A percentile compares a stretch with the other conserved stretches of the same genome.
phyloP scores from a whole-genome alignment of 345 rosid species.

The Orychophragmus violaceus region DNA sequence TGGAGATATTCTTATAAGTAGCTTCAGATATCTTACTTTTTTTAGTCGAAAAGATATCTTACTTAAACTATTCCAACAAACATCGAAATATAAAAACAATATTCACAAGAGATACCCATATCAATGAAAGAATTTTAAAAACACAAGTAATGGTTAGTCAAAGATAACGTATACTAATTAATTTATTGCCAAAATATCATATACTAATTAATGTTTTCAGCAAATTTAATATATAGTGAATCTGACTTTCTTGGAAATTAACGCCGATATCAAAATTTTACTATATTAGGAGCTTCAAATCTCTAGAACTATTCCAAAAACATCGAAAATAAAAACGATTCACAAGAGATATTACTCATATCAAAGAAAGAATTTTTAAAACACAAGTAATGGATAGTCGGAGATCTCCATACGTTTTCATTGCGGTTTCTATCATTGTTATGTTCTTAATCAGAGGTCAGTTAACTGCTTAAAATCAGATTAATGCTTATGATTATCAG shows the following conservation, averaged over 20 bases:
- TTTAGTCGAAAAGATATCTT: too few relatives aligned
- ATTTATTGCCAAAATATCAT: not conserved
- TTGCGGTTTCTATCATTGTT: not conserved
- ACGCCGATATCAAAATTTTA: not conserved
- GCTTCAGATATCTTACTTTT: too few relatives aligned
- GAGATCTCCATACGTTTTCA: not conserved
- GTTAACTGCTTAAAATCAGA: not conserved
- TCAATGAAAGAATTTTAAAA: too few relatives aligned
- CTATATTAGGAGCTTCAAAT: not conserved
- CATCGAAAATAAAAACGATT: not conserved
- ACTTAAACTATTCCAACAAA: too few relatives aligned
- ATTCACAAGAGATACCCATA: too few relatives aligned
- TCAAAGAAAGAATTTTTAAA: not conserved
- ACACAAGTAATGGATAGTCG: not conserved
- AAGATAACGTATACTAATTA: not conserved
- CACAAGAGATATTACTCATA: not conserved
- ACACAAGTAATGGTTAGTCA: too few relatives aligned
- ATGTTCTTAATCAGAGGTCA: constrained; percentile 2
- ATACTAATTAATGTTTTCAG: not conserved
- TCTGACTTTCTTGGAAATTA: not conserved
- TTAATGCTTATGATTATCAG: not conserved
- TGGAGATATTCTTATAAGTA: too few relatives aligned
- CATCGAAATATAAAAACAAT: too few relatives aligned
- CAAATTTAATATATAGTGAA: not conserved
- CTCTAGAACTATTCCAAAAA: not conserved